Base-by-base conservation (phyloP, 257 asterid genomes). In the Capsicum rhomboideum region DNA sequence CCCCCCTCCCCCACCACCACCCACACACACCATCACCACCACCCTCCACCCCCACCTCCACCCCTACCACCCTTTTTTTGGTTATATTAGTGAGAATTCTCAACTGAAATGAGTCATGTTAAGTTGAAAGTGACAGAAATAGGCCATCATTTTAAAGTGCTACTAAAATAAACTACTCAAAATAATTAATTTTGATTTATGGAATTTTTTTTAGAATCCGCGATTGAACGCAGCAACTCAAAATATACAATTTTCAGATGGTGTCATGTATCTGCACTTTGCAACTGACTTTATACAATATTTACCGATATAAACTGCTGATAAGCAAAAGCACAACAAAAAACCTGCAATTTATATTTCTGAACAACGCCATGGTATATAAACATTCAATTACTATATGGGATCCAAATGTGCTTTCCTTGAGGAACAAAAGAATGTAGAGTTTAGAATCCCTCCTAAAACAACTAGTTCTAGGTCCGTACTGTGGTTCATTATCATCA, bases 401-500 rank as follows among this genome's bases (percentile, higher is more conserved):
- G 82, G 49, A 84, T 78, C 85, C 6, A 8, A 14, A 54, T 78
- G 82, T 29, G 91, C 66, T 85, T 92, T 96, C 89, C 88, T 91
- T 1, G 98, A 94, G 23, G 99, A 93, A 87, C 92, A 80, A 85
- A 96, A 91, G 84, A 94, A n/a, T 92, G 23, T 98, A 93, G 20
- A 90, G 84, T 14, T 82, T 82, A 78, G 87, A 84, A 82, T 72
- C 40, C 12, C 90, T 88, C 18, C 97, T 94, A 31, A 93, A 92
- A 58, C 61, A 82, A 26, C 46, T 82, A 28, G 84, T 64, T 72
- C 84, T 66, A 37, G 83, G 58, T 56, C 67, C 80, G 53, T 28
- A 26, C 49, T 44, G 54, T 31, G 80, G 54, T 54, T 85, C 82
- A 79, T 93, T 98, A 10, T 93, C 97, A 12, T 95, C 98, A 69